Conservation (phyloP, 306 rosid species). For the apple (Malus domestica) region DNA sequence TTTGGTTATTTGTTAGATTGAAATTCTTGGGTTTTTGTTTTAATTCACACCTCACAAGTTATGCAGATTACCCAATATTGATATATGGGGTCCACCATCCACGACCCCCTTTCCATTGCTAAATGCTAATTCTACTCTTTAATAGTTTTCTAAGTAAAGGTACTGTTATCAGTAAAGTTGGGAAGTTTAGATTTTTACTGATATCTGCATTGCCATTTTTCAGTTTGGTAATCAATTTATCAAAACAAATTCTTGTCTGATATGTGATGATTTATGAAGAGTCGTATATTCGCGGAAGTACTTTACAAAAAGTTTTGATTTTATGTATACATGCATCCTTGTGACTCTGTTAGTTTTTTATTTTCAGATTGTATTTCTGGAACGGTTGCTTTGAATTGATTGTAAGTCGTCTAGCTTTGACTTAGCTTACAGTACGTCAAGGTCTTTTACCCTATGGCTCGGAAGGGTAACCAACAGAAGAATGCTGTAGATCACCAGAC, state of each 20-base stretch:
- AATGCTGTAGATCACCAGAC: constrained; percentile 53
- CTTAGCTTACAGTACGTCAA: neutral
- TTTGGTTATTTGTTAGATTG: constrained; percentile 1
- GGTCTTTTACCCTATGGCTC: constrained; percentile 49
- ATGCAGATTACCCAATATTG: neutral
- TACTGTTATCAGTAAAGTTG: neutral
- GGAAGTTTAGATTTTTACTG: neutral
- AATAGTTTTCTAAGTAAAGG: neutral
- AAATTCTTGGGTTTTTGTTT: neutral
- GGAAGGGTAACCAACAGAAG: constrained; percentile 89
- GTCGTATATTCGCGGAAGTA: neutral
- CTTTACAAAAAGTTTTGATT: neutral
- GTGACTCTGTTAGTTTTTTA: neutral
- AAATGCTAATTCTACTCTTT: neutral
- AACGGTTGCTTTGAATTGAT: constrained; percentile 11
- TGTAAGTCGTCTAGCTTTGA: constrained; percentile 27
- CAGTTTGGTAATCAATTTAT: neutral
- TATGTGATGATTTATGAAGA: neutral
- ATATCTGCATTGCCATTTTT: neutral
- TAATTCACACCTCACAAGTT: neutral
- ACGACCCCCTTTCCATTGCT: neutral
- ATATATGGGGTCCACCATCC: neutral
- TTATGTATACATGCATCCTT: neutral
- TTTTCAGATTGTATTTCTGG: constrained; percentile 13
- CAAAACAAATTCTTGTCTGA: neutral